Percentiles rank a stretch among this genome's conserved stretches.
Conservation (phyloP, 106 monocot species). For the Gastrodia elata region DNA sequence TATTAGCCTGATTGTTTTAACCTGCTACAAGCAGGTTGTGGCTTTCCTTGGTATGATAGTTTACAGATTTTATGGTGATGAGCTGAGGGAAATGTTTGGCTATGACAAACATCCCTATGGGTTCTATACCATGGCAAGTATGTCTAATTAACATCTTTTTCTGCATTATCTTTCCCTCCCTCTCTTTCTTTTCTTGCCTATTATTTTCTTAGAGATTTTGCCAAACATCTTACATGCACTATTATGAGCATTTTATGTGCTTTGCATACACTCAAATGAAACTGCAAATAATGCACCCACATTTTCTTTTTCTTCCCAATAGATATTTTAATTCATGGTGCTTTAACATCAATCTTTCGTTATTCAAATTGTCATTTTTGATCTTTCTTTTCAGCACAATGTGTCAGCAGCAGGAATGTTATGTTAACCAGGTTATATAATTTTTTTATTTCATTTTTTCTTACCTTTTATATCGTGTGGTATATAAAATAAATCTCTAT, state of each 20-base stretch:
- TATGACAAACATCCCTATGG: conserved; percentile 93
- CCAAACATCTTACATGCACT: not conserved
- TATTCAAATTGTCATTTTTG: not conserved
- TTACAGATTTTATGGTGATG: conserved; percentile 90
- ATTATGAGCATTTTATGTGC: not conserved
- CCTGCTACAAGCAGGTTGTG: conserved; percentile 43
- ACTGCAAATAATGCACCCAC: not conserved
- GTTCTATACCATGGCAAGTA: conserved; percentile 89
- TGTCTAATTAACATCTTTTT: not conserved
- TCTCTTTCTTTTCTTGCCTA: not conserved
- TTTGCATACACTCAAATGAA: not conserved
- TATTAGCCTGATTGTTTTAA: not conserved
- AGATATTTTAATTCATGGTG: not conserved
- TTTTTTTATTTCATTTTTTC: no score
- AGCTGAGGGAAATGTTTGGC: conserved; percentile 95
- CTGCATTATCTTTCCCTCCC: not conserved
- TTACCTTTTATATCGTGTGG: no score
- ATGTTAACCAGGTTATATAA: no score
- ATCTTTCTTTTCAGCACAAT: not conserved
- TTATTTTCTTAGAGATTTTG: not conserved
- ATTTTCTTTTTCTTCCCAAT: not conserved
- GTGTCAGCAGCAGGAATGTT: no score
- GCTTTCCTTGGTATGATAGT: conserved; percentile 71
- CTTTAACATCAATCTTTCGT: not conserved
- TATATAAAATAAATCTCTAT: no score